phyloP scores from a whole-genome alignment of 192 early-diverging fungal genomes.

The Rhizophlyctis rosea region DNA sequence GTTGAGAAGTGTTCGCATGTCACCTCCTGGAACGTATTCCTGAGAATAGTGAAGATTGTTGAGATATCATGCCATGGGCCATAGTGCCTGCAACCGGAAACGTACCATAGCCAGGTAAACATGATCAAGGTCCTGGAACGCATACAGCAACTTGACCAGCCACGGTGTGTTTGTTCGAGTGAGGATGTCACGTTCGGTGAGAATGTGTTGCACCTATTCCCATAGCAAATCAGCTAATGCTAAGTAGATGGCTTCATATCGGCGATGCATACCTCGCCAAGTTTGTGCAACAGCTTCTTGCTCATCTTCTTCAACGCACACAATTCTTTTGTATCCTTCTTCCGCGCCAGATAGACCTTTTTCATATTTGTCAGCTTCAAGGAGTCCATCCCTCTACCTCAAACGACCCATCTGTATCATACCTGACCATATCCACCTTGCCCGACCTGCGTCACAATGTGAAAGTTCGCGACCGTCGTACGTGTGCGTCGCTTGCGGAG shows the following conservation, averaged over 20 bases:
- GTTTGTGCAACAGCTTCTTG: conserved; percentile 60
- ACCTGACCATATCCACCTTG: conserved; percentile 78
- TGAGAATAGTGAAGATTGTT: too few species aligned
- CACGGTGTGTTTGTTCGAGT: conserved; percentile 66
- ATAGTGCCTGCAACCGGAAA: too few species aligned
- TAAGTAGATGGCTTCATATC: too few species aligned
- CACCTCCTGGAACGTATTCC: conserved; percentile 67
- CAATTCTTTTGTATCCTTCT: conserved; percentile 66
- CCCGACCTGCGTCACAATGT: conserved; percentile 68
- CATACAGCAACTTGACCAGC: conserved; percentile 88
- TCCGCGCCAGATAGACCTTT: conserved; percentile 66
- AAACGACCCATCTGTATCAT: too few species aligned
- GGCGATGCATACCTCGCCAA: conserved; percentile 56
- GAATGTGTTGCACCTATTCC: conserved; percentile 55
- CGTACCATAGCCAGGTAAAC: conserved; percentile 75
- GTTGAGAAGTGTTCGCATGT: conserved; percentile 75
- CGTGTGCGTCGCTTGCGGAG: conserved; percentile 69
- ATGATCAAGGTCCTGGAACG: conserved; percentile 75
- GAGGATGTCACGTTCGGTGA: conserved; percentile 76
- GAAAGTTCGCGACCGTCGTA: conserved; percentile 63
- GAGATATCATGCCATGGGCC: conserved; percentile 27
- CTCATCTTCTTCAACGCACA: conserved; percentile 78
- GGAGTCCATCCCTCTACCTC: too few species aligned
- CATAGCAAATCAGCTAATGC: not conserved
- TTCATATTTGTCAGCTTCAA: too few species aligned